phyloP scores from a whole-genome alignment of 2,329 filamentous ascomycete species.

The Clathrospora elynae region DNA sequence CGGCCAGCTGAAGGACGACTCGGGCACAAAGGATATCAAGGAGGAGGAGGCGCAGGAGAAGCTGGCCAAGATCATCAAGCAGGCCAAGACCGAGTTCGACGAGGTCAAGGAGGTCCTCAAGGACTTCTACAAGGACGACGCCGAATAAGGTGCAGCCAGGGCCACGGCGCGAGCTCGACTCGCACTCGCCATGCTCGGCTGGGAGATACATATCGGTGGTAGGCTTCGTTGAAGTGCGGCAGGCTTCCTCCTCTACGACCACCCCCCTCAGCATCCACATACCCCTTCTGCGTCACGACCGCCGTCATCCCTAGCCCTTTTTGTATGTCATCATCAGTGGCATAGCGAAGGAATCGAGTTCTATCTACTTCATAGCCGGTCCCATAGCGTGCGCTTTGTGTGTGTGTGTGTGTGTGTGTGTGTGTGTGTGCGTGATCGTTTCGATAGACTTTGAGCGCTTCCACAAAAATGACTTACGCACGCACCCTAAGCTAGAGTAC shows the following conservation, averaged over 20 bases:
- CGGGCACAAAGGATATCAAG: conserved; percentile 68
- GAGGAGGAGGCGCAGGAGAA: conserved; percentile 70
- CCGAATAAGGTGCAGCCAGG: conserved; percentile 12
- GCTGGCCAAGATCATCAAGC: conserved; percentile 70
- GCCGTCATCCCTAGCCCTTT: conserved; percentile 7
- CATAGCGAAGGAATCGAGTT: conserved; percentile 8
- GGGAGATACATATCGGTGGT: conserved; percentile 1
- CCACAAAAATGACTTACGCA: background rate
- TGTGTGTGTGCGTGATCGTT: no score
- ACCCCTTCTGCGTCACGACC: conserved; percentile 9
- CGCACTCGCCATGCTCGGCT: conserved; percentile 15
- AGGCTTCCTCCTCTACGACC: conserved; percentile 5
- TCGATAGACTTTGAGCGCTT: background rate
- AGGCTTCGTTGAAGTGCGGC: conserved; percentile 6
- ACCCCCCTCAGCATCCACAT: conserved; percentile 9
- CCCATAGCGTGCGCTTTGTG: no score
- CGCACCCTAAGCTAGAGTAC: no score
- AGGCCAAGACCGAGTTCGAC: conserved; percentile 76
- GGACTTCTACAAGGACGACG: conserved; percentile 68
- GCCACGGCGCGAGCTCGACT: conserved; percentile 13
- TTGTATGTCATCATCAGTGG: conserved; percentile 22
- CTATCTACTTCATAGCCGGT: conserved; percentile 11
- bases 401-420: no score
- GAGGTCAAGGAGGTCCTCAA: conserved; percentile 73
- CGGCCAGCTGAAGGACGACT: conserved; percentile 79